A percentile compares a stretch with the other conserved stretches of the same genome.
These are phyloP conservation scores for Russula ochroleuca DNA, from an alignment of 768 basidiomycete species.

Conservation along the genomic window DNA sequence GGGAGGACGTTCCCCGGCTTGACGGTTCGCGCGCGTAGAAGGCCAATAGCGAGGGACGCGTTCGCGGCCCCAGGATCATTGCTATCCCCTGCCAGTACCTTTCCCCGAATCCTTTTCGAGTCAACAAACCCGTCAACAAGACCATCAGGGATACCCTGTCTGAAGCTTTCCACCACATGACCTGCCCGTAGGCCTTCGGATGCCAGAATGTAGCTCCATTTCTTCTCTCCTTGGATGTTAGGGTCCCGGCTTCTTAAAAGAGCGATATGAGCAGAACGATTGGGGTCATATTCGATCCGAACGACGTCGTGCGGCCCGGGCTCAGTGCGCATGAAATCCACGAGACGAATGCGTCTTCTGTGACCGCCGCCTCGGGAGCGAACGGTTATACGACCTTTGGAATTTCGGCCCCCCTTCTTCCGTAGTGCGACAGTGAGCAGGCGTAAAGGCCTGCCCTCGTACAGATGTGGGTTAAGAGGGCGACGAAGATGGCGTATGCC, in stretches of 20 bases:
- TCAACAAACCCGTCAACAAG: constrained; percentile 50
- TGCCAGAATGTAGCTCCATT: constrained; percentile 90
- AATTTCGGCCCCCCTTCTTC: constrained; percentile 82
- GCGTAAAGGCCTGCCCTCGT: constrained; percentile 79
- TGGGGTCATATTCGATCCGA: constrained; percentile 95
- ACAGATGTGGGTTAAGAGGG: constrained; percentile 79
- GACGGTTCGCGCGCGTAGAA: constrained; percentile 77
- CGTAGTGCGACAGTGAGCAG: constrained; percentile 77
- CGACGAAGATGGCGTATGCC: constrained; percentile 81
- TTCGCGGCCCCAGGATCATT: constrained; percentile 38
- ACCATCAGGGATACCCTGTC: constrained; percentile 73
- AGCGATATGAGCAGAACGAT: constrained; percentile 91
- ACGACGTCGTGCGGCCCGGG: constrained; percentile 84
- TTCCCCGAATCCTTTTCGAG: constrained; percentile 30
- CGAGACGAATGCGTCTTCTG: constrained; percentile 72
- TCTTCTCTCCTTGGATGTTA: constrained; percentile 47
- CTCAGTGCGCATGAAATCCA: constrained; percentile 82
- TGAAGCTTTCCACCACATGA: constrained; percentile 81
- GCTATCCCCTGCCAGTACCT: constrained; percentile 28
- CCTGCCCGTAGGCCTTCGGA: constrained; percentile 87
- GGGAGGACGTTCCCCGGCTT: constrained; percentile 93
- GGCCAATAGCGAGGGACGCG: constrained; percentile 71
- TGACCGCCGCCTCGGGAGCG: constrained; percentile 91
- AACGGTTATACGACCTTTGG: constrained; percentile 79
- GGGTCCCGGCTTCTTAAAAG: constrained; percentile 64